A percentile compares a stretch with the other conserved stretches of the same genome.
These are phyloP conservation scores for Aspergillus hortae DNA, from an alignment of 2,329 filamentous ascomycete genomes.

Conservation along the genomic window DNA sequence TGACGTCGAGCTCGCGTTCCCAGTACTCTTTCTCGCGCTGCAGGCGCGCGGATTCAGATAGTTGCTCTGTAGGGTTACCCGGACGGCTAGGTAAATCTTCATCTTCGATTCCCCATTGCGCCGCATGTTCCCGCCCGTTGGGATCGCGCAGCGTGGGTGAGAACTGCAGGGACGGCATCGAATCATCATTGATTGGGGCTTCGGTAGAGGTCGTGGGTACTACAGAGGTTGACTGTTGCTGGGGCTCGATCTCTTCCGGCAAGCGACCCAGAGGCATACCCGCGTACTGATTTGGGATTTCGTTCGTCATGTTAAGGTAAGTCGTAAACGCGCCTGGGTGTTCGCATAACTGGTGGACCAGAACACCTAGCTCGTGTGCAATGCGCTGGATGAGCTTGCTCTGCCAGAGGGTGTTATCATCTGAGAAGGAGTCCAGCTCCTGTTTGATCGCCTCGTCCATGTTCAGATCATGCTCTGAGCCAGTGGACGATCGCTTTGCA, in stretches of 20 bases:
- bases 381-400: slow-evolving; percentile 76
- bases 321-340: slow-evolving; percentile 87
- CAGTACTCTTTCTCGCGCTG: slow-evolving; percentile 72
- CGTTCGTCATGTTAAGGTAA: slow-evolving; percentile 64
- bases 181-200: slow-evolving; percentile 23
- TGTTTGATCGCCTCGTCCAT: slow-evolving; percentile 32
- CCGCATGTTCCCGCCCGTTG: slow-evolving; percentile 47
- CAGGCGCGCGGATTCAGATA: slow-evolving; percentile 38
- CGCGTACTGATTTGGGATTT: slow-evolving; percentile 67
- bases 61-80: slow-evolving; percentile 14
- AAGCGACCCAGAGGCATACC: slow-evolving; percentile 58
- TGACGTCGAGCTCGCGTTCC: slow-evolving; percentile 88
- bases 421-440: slow-evolving; percentile 23
- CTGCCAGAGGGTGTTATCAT: slow-evolving; percentile 44
- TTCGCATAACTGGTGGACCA: slow-evolving; percentile 79
- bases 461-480: slow-evolving; percentile 31
- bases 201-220: slow-evolving; percentile 15
- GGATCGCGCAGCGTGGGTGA: slow-evolving; percentile 46
- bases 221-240: slow-evolving; percentile 10
- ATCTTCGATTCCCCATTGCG: slow-evolving; percentile 66
- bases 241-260: slow-evolving; percentile 21
- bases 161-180: slow-evolving; percentile 44
- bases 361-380: slow-evolving; percentile 76
- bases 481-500: slow-evolving; percentile 11
- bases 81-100: slow-evolving; percentile 36